Evolutionary conservation across 2,329 filamentous ascomycete genomes (phyloP).

Genomic region (Colletotrichum sublineola): DNA sequence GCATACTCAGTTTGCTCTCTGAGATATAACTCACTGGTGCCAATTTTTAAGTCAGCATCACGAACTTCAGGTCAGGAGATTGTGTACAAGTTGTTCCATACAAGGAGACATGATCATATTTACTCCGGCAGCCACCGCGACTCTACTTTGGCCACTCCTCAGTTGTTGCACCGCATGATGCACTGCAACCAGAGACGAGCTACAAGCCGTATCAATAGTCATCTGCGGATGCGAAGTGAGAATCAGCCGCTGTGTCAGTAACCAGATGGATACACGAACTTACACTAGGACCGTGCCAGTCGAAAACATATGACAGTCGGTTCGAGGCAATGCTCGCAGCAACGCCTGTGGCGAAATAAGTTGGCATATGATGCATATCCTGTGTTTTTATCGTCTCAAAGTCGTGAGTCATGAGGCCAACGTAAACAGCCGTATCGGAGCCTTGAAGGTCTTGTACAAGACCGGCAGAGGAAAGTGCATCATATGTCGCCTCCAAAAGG

Average conservation of each 20-base stretch:
- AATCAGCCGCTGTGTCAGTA: background rate
- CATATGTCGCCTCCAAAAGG: constrained; percentile 52
- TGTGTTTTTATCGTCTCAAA: constrained; percentile 44
- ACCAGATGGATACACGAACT: background rate
- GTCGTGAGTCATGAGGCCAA: constrained; percentile 46
- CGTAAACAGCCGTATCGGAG: constrained; percentile 26
- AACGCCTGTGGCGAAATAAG: constrained; percentile 51
- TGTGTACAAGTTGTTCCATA: background rate
- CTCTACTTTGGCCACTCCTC: constrained; percentile 48
- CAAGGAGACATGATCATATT: constrained; percentile 43
- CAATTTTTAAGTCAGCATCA: background rate
- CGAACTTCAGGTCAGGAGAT: background rate
- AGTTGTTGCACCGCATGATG: constrained; percentile 56
- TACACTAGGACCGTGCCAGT: constrained; percentile 55
- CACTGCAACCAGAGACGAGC: constrained; percentile 56
- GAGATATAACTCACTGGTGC: constrained; percentile 2
- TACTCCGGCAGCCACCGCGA: constrained; percentile 48
- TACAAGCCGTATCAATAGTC: constrained; percentile 61
- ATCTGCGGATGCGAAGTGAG: constrained; percentile 44
- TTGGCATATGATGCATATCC: constrained; percentile 46
- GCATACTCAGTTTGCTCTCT: constrained; percentile 45
- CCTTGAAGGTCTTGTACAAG: constrained; percentile 28
- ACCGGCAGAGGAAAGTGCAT: constrained; percentile 48
- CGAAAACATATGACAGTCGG: constrained; percentile 56
- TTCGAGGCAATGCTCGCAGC: constrained; percentile 54